Evolutionary conservation across 2,329 filamentous ascomycete genomes (phyloP).

Genomic region (Sarocladium brachiariae): DNA sequence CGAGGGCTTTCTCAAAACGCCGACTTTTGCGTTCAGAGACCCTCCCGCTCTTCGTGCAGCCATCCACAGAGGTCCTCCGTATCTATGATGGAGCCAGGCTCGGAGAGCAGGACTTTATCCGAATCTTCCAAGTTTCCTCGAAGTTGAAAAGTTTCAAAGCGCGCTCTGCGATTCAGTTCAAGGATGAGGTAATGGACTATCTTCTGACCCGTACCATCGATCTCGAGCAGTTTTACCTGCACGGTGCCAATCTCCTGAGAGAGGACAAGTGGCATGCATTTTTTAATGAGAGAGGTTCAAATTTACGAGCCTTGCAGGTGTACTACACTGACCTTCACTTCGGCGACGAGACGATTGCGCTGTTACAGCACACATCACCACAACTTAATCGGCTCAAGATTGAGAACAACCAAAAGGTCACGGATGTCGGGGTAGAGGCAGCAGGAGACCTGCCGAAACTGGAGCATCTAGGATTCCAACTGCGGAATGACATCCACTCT

Average conservation of each 20-base stretch:
- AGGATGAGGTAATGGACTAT: constrained; percentile 76
- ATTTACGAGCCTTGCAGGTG: constrained; percentile 64
- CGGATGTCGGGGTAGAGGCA: constrained; percentile 55
- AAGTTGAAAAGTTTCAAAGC: constrained; percentile 65
- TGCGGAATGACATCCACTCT: constrained; percentile 44
- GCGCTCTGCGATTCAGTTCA: constrained; percentile 85
- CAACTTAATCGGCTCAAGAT: constrained; percentile 71
- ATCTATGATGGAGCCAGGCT: constrained; percentile 60
- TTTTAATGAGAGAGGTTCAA: constrained; percentile 56
- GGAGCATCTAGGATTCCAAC: constrained; percentile 67
- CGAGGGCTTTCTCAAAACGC: constrained; percentile 53
- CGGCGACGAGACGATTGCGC: constrained; percentile 58
- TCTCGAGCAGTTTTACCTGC: constrained; percentile 69
- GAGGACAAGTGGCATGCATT: constrained; percentile 68
- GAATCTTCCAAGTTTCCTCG: constrained; percentile 71
- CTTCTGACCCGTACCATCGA: constrained; percentile 63
- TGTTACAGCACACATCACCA: constrained; percentile 59
- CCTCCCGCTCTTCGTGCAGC: constrained; percentile 50
- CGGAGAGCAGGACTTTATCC: constrained; percentile 66
- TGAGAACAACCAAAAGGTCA: constrained; percentile 69
- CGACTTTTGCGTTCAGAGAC: constrained; percentile 48
- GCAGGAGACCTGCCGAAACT: constrained; percentile 59
- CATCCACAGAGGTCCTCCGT: constrained; percentile 41
- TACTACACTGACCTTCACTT: constrained; percentile 82
- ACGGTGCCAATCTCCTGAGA: constrained; percentile 77